Evolutionary conservation across 2,329 filamentous ascomycete genomes (phyloP).

Genomic region (Tolypocladium sp.): DNA sequence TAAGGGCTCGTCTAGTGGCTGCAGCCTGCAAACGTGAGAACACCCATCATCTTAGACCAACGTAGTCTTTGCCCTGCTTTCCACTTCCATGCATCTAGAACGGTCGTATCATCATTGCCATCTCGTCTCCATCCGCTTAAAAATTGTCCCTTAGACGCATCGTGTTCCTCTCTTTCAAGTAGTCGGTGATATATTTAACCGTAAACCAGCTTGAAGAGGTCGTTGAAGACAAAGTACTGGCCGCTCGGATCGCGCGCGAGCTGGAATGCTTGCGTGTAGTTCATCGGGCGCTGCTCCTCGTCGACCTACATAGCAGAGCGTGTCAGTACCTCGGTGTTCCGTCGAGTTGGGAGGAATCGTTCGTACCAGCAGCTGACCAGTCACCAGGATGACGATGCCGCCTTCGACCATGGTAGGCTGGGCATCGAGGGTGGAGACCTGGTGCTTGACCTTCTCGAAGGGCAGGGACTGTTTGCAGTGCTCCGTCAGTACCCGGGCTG

Average conservation of each 20-base stretch:
- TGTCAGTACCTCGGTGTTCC: constrained; percentile 1
- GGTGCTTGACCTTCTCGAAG: constrained; percentile 74
- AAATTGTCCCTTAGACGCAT: background rate
- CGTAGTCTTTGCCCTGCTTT: background rate
- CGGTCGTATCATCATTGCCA: constrained; percentile 1
- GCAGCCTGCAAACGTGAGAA: constrained; percentile 2
- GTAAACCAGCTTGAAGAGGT: constrained; percentile 88
- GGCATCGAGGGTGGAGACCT: constrained; percentile 68
- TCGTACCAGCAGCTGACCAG: constrained; percentile 72
- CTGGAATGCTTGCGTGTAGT: constrained; percentile 85
- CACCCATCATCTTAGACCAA: constrained; percentile 2
- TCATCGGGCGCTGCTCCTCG: constrained; percentile 78
- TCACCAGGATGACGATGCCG: constrained; percentile 79
- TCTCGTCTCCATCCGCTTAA: background rate
- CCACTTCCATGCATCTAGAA: background rate
- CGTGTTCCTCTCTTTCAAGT: background rate
- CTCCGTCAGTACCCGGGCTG: background rate
- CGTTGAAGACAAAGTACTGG: constrained; percentile 84
- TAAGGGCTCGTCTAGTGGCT: constrained; percentile 1
- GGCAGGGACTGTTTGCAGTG: constrained; percentile 53
- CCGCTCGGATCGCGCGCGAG: constrained; percentile 58
- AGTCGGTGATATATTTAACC: constrained; percentile 23
- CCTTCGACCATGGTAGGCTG: constrained; percentile 61
- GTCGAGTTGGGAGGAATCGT: background rate
- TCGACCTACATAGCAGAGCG: constrained; percentile 54